Evolutionary conservation across 805 yeast species (phyloP).

Genomic region (Suhomyces faveliae): DNA sequence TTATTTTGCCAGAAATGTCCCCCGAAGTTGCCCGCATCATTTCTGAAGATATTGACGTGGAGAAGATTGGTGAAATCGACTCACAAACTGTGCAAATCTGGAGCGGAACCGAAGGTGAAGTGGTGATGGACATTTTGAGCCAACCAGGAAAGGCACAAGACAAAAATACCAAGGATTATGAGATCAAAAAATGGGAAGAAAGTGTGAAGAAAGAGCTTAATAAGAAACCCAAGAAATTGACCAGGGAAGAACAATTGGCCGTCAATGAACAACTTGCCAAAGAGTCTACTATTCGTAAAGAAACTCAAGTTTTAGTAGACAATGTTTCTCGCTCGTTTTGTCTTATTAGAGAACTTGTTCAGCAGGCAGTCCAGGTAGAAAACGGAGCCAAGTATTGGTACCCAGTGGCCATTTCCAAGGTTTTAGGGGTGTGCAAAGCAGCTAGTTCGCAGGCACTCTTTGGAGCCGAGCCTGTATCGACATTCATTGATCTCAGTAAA

Average conservation of each 20-base stretch:
- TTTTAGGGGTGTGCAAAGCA: constrained; percentile 46
- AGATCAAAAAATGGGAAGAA: constrained; percentile 87
- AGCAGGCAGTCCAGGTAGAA: constrained; percentile 50
- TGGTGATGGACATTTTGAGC: constrained; percentile 64
- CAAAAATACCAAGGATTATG: constrained; percentile 81
- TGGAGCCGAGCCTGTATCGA: constrained; percentile 43
- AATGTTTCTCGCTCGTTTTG: constrained; percentile 49
- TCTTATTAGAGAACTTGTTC: constrained; percentile 54
- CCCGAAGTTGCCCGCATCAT: constrained; percentile 50
- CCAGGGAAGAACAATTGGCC: constrained; percentile 71
- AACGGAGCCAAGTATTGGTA: constrained; percentile 73
- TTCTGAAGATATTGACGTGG: constrained; percentile 38
- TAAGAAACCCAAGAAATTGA: constrained; percentile 57
- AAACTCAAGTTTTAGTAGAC: constrained; percentile 38
- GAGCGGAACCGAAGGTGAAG: constrained; percentile 64
- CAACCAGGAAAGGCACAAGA: constrained; percentile 44
- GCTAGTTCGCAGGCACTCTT: constrained; percentile 32
- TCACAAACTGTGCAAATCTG: constrained; percentile 59
- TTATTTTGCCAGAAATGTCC: constrained; percentile 59
- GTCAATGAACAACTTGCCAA: constrained; percentile 61
- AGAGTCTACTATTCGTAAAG: constrained; percentile 57
- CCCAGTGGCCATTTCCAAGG: constrained; percentile 54
- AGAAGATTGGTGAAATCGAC: constrained; percentile 40
- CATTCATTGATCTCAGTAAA: constrained; percentile 55
- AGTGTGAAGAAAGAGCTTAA: constrained; percentile 70